Conservation (phyloP, 495 filamentous ascomycete genomes). For the Penicillium roqueforti region DNA sequence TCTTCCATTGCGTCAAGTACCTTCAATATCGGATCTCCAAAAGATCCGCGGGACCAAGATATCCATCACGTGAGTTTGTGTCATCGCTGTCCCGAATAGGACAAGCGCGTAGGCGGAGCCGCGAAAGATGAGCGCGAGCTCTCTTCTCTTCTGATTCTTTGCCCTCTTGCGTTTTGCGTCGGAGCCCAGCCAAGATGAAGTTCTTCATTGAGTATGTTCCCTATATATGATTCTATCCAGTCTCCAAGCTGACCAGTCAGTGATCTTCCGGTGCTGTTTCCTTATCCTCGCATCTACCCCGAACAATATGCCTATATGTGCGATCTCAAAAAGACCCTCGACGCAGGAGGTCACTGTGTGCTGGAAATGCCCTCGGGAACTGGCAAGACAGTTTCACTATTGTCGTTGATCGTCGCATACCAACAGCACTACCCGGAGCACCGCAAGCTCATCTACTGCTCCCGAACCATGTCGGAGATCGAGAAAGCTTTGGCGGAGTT, state of each 20-base stretch:
- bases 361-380: constrained; percentile 99
- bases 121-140: constrained; percentile 9
- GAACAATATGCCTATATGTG: constrained; percentile 99
- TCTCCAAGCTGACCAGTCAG: constrained; percentile 36
- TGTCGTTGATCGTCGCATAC: constrained; percentile 95
- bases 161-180: constrained; percentile 19
- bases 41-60: constrained; percentile 3
- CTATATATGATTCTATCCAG: neutral
- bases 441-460: constrained; percentile 97
- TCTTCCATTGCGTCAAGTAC: constrained; percentile 15
- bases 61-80: constrained; percentile 40
- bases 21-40: constrained; percentile 25
- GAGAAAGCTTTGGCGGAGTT: constrained; percentile 95
- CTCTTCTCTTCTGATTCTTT: constrained; percentile 5
- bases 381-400: constrained; percentile 91
- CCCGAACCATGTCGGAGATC: constrained; percentile 61
- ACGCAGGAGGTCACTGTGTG: constrained; percentile 93
- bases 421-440: constrained; percentile 88
- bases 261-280: constrained; percentile 91
- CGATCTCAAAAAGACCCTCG: constrained; percentile 93
- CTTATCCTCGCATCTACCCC: constrained; percentile 95
- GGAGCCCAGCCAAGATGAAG: constrained; percentile 66
- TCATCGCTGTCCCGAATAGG: constrained; percentile 38
- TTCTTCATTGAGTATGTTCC: constrained; percentile 81
- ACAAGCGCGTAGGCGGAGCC: constrained; percentile 22